These are phyloP conservation scores for Cladosporium phlei DNA, from an alignment of 2,329 filamentous ascomycete genomes.

Conservation along the genomic window DNA sequence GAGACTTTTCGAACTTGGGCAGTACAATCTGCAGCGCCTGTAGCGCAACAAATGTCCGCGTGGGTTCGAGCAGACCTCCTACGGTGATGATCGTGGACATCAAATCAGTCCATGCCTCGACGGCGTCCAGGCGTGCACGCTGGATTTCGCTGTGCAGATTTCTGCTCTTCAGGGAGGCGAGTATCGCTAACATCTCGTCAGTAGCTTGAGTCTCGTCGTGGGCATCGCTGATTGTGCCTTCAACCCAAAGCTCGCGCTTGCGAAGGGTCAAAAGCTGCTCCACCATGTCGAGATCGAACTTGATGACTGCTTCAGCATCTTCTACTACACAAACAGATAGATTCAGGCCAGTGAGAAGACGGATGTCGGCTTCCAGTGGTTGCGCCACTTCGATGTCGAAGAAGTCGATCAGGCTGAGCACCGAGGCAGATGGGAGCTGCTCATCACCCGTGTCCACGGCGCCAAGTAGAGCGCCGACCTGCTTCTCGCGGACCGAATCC, in stretches of 20 bases:
- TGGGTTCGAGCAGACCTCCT: constrained; percentile 69
- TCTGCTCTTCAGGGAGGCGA: constrained; percentile 57
- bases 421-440: constrained; percentile 62
- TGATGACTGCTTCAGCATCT: constrained; percentile 51
- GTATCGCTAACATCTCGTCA: constrained; percentile 55
- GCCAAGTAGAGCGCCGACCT: constrained; percentile 66
- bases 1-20: constrained; percentile 76
- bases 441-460: constrained; percentile 63
- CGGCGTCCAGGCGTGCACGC: constrained; percentile 57
- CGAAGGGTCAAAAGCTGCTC: constrained; percentile 69
- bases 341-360: constrained; percentile 62
- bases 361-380: constrained; percentile 47
- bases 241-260: constrained; percentile 52
- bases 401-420: constrained; percentile 94
- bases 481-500: constrained; percentile 50
- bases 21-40: constrained; percentile 83
- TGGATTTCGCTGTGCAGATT: constrained; percentile 60
- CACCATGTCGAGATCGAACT: constrained; percentile 67
- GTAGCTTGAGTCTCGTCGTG: constrained; percentile 43
- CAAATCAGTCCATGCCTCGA: constrained; percentile 80
- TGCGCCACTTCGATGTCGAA: constrained; percentile 58
- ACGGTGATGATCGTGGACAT: constrained; percentile 77
- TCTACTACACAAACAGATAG: constrained; percentile 60
- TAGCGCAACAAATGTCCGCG: constrained; percentile 70
- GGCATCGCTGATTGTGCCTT: constrained; percentile 31